Evolutionary conservation across 306 rosid species (phyloP).

Genomic region (Ormosia semicastrata): DNA sequence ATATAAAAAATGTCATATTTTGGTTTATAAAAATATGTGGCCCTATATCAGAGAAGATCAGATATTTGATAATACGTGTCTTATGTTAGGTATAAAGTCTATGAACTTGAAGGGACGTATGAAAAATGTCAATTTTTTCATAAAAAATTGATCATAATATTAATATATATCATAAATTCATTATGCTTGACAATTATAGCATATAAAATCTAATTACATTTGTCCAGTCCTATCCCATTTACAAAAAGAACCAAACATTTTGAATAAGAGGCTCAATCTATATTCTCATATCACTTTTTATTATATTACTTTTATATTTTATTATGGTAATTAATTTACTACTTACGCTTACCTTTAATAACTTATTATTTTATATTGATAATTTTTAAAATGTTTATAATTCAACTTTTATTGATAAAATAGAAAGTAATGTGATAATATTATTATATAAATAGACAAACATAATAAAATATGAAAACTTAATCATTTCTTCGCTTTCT

Average conservation of each 20-base stretch:
- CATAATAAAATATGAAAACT: neutral
- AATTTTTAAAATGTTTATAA: neutral
- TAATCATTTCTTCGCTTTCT: neutral
- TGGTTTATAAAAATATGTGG: neutral
- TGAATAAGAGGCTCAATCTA: neutral
- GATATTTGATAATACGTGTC: slow-evolving; percentile 19
- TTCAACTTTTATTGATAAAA: neutral
- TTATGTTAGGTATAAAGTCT: slow-evolving; percentile 23
- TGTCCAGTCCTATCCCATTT: neutral
- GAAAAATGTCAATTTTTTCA: neutral
- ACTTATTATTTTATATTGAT: neutral
- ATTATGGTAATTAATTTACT: neutral
- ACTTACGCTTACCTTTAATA: neutral
- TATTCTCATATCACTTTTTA: too few relatives aligned
- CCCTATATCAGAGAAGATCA: slow-evolving; percentile 2
- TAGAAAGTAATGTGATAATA: neutral
- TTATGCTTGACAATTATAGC: neutral
- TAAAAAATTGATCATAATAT: neutral
- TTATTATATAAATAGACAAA: neutral
- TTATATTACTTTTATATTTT: too few relatives aligned
- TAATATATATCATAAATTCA: neutral
- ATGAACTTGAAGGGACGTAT: slow-evolving; percentile 27
- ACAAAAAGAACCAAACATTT: neutral
- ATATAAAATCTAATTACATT: neutral
- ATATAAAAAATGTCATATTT: neutral